phyloP scores from a whole-genome alignment of 768 basidiomycete species.

The Chalciporus pseudorubinellus region DNA sequence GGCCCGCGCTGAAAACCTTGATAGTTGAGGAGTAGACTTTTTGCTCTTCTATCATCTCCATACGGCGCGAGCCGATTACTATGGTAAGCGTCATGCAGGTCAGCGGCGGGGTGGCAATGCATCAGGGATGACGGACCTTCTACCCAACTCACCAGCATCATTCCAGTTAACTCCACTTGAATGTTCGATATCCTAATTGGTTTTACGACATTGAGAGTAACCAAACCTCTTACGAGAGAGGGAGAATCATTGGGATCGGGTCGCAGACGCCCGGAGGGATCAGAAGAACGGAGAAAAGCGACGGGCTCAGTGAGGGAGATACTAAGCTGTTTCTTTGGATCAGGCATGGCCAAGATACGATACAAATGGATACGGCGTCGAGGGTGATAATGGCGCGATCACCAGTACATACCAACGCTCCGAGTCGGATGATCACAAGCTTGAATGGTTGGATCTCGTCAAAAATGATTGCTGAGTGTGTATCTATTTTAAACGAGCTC shows the following conservation, averaged over 20 bases:
- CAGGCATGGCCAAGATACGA: constrained; percentile 10
- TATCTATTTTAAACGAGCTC: too few relatives aligned
- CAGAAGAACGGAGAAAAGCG: constrained; percentile 63
- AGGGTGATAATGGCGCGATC: too few relatives aligned
- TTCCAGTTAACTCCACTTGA: constrained; percentile 74
- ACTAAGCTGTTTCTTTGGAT: constrained; percentile 42
- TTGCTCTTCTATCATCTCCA: constrained; percentile 76
- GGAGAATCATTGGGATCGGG: constrained; percentile 48
- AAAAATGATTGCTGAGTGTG: too few relatives aligned
- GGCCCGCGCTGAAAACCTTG: constrained; percentile 72
- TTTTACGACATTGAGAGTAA: constrained; percentile 65
- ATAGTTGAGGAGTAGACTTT: constrained; percentile 68
- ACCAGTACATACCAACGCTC: too few relatives aligned
- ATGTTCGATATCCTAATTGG: constrained; percentile 86
- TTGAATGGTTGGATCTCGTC: too few relatives aligned
- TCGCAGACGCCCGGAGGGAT: constrained; percentile 39
- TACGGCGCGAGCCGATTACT: constrained; percentile 66
- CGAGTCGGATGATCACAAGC: too few relatives aligned
- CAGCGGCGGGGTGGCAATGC: constrained; percentile 1
- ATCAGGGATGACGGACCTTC: constrained; percentile 61
- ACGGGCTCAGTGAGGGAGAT: constrained; percentile 74
- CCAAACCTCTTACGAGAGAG: constrained; percentile 61
- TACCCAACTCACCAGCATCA: constrained; percentile 68
- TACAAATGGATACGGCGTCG: not conserved
- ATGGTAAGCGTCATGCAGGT: not conserved